Evolutionary conservation across 192 early-diverging fungal species (phyloP).

Genomic region (Neocallimastix lanati): DNA sequence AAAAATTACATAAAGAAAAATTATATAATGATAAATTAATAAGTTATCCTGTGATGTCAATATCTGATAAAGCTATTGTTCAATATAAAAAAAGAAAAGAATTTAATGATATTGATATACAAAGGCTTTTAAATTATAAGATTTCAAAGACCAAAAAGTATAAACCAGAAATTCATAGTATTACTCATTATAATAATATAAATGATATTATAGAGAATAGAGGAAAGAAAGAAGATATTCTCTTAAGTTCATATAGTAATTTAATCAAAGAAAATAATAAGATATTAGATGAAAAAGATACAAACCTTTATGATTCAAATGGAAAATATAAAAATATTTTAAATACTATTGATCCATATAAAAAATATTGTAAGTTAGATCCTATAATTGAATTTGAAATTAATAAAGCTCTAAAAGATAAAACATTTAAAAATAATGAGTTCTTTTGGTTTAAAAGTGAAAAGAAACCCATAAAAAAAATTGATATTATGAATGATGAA

Average conservation of each 20-base stretch:
- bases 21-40: neutral
- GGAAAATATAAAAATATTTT: neutral
- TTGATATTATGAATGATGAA: neutral
- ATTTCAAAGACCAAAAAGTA: neutral
- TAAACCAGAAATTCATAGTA: neutral
- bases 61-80: neutral
- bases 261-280: neutral
- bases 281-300: neutral
- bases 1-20: neutral
- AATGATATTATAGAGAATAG: neutral
- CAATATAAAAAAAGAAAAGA: neutral
- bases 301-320: neutral
- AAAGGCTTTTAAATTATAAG: neutral
- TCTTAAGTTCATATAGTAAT: neutral
- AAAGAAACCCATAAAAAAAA: neutral
- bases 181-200: neutral
- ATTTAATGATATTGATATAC: neutral
- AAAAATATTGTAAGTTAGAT: neutral
- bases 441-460: neutral
- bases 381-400: neutral
- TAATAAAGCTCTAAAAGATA: neutral
- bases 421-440: neutral
- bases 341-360: neutral
- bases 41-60: neutral
- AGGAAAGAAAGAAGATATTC: neutral